phyloP scores from a whole-genome alignment of 257 asterid genomes.

The Verbascum thapsus region DNA sequence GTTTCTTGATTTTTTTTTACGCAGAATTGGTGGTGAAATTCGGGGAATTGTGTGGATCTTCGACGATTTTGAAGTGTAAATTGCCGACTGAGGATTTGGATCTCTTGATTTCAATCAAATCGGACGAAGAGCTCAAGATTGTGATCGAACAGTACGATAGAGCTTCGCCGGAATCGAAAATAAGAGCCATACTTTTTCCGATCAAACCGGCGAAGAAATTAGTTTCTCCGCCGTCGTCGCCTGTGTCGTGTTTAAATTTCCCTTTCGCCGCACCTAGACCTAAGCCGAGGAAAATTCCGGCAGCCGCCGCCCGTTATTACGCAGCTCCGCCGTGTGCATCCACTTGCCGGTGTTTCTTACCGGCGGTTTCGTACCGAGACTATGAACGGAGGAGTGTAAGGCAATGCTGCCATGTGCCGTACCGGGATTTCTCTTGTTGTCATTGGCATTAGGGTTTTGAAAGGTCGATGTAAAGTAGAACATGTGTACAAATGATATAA shows the following conservation, averaged over 20 bases:
- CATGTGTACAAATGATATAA: too few relatives aligned
- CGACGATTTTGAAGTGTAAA: slow-evolving; percentile 69
- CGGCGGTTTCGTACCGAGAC: too few relatives aligned
- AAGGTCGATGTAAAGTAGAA: too few relatives aligned
- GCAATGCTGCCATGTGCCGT: too few relatives aligned
- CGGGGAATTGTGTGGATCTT: slow-evolving; percentile 67
- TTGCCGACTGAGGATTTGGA: slow-evolving; percentile 81
- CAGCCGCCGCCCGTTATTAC: too few relatives aligned
- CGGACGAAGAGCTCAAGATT: slow-evolving; percentile 67
- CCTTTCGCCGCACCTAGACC: slow-evolving; percentile 37
- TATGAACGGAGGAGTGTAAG: too few relatives aligned
- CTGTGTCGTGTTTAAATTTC: slow-evolving; percentile 61
- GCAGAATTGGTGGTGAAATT: slow-evolving; percentile 78
- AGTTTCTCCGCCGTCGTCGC: slow-evolving; percentile 63
- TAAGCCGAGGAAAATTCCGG: too few relatives aligned
- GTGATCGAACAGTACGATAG: slow-evolving; percentile 72
- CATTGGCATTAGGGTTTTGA: too few relatives aligned
- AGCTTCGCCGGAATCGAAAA: slow-evolving; percentile 52
- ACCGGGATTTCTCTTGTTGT: too few relatives aligned
- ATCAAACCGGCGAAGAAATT: slow-evolving; percentile 42
- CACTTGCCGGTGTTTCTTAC: too few relatives aligned
- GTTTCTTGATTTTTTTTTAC: not conserved
- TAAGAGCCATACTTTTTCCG: slow-evolving; percentile 71
- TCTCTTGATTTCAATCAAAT: slow-evolving; percentile 61
- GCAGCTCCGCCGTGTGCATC: too few relatives aligned